phyloP scores from a whole-genome alignment of 2,329 filamentous ascomycete species.

The Emydomyces testavorans region DNA sequence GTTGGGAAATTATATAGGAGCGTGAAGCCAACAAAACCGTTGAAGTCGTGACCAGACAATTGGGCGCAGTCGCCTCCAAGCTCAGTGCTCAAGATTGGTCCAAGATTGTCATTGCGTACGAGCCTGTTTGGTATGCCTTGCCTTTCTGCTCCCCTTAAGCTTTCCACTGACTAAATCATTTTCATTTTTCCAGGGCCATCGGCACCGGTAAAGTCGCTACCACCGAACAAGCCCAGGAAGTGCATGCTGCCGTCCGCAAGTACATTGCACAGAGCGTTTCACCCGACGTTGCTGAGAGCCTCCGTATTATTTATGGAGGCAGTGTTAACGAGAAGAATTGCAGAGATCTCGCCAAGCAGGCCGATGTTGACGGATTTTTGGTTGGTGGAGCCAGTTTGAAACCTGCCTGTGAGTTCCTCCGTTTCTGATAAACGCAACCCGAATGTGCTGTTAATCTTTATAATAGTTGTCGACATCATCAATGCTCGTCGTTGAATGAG shows the following conservation, averaged over 20 bases:
- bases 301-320: constrained; percentile 90
- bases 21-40: constrained; percentile 78
- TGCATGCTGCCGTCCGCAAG: constrained; percentile 79
- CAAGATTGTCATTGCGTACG: constrained; percentile 93
- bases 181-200: constrained; percentile 43
- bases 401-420: constrained; percentile 64
- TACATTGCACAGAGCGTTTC: constrained; percentile 72
- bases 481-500: constrained; percentile 45
- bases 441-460: constrained; percentile 11
- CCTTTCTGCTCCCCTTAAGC: neutral
- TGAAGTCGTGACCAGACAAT: constrained; percentile 59
- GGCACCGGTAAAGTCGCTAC: constrained; percentile 90
- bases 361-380: constrained; percentile 95
- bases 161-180: constrained; percentile 6
- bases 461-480: constrained; percentile 54
- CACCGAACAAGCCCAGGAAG: constrained; percentile 83
- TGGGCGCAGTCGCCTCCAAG: constrained; percentile 65
- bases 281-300: constrained; percentile 67
- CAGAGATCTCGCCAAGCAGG: constrained; percentile 77
- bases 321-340: constrained; percentile 98
- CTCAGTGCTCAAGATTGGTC: constrained; percentile 65
- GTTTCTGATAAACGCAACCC: neutral
- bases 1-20: constrained; percentile 43
- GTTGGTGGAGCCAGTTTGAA: constrained; percentile 94
- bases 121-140: constrained; percentile 76